Evolutionary conservation across 2,329 filamentous ascomycete genomes (phyloP).

Genomic region (Pseudogymnoascus pannorum): DNA sequence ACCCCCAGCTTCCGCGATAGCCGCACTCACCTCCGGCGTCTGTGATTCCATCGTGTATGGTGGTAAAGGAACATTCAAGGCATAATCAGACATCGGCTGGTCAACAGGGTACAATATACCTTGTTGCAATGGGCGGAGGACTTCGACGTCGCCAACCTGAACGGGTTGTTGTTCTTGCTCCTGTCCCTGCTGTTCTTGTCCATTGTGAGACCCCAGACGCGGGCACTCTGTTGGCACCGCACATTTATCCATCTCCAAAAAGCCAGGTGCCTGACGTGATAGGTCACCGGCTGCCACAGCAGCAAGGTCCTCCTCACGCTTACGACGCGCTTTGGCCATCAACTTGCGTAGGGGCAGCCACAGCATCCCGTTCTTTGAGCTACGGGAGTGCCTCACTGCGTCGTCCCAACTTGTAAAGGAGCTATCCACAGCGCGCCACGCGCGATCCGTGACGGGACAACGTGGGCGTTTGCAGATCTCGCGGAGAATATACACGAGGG

Average conservation of each 20-base stretch:
- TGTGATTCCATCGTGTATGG: constrained; percentile 1
- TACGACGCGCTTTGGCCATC: constrained; percentile 49
- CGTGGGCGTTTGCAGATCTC: constrained; percentile 32
- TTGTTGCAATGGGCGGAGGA: constrained; percentile 1
- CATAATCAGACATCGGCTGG: background rate
- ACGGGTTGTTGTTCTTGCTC: background rate
- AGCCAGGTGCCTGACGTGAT: background rate
- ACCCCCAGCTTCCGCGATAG: background rate
- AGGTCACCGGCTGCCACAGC: constrained; percentile 12
- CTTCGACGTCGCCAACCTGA: background rate
- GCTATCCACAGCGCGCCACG: constrained; percentile 34
- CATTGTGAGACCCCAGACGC: background rate
- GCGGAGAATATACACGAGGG: constrained; percentile 36
- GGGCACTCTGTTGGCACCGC: background rate
- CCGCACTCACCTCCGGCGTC: background rate
- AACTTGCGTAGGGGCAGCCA: constrained; percentile 58
- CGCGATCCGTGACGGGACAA: constrained; percentile 33
- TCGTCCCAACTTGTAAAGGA: constrained; percentile 23
- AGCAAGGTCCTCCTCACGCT: constrained; percentile 42
- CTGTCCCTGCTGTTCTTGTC: background rate
- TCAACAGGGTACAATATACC: background rate
- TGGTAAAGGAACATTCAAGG: background rate
- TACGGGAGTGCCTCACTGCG: constrained; percentile 17
- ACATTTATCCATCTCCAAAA: background rate
- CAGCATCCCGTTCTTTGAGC: constrained; percentile 45